Conservation (phyloP, 2,329 filamentous ascomycete genomes). For the Pseudogymnoascus pannorum region DNA sequence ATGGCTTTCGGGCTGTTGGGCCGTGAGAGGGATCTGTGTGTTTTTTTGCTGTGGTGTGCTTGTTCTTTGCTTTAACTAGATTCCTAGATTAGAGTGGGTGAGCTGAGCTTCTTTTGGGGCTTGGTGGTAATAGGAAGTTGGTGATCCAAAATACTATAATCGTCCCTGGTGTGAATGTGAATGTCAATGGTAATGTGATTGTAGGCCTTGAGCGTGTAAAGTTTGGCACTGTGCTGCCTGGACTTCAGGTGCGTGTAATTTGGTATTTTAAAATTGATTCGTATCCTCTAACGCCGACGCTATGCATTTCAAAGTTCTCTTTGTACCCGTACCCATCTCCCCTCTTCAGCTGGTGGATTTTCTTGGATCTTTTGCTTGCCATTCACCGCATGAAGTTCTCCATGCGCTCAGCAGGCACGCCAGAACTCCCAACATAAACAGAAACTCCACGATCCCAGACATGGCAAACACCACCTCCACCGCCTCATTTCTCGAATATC, state of each 20-base stretch:
- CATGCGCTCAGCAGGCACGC: background rate
- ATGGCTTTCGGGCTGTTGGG: background rate
- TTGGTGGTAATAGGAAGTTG: constrained; percentile 6
- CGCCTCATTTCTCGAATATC: background rate
- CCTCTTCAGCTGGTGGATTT: background rate
- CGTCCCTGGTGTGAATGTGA: background rate
- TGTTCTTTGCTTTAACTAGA: constrained; percentile 7
- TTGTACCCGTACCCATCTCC: background rate
- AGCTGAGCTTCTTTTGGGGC: background rate
- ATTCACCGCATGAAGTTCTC: background rate
- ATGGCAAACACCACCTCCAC: background rate
- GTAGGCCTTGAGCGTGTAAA: background rate
- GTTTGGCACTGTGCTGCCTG: background rate
- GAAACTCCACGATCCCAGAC: background rate
- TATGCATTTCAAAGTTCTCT: background rate
- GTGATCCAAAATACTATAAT: background rate
- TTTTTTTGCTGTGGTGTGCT: background rate
- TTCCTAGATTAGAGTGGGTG: background rate
- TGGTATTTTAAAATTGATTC: background rate
- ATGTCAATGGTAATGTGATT: background rate
- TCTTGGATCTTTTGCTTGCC: background rate
- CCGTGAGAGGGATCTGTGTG: background rate
- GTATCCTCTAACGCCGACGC: constrained; percentile 5
- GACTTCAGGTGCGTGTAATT: background rate
- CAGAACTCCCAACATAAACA: background rate